Evolutionary conservation across 768 basidiomycete species (phyloP), one percentile per base, ranked within the genome.

Genomic region (Tulasnella sp.): DNA sequence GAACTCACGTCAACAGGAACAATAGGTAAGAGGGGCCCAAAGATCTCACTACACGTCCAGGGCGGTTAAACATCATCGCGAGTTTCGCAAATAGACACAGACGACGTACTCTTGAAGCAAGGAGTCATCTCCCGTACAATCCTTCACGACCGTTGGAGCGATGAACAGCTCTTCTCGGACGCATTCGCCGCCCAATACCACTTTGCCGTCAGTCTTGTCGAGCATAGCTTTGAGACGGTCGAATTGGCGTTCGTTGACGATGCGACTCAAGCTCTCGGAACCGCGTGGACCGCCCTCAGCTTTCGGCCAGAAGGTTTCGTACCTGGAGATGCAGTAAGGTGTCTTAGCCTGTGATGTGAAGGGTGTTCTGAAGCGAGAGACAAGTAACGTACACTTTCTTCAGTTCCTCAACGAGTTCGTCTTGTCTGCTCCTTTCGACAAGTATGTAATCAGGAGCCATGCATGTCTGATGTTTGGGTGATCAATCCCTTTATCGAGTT

Each of bases 121-220:
- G 0, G 87, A 81, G 83, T 94, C 93, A 4, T 83, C 86, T 0
- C 79, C 83, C 38, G 82, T 78, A 15, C 91, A 88, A 75, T 89
- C 84, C 68, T 83, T 85, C 0, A 93, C 84, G 17, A 93, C 80
- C 0, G 89, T 91, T 0, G 89, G 87, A 75, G 89, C 88, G 7
- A 93, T 85, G 31, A 85, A 86, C 39, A 82, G 82, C 64, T 82
- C 85, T 8, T 74, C 77, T 4, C 83, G 83, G 38, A 87, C 83
- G n/a, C 80, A 78, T 78, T 84, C 76, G 15, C 88, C 87, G 2
- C 91, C 91, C 1, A 87, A 52, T 0, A 89, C 87, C 58, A 90
- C 81, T 49, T 85, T 81, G 0, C 91, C 92, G 58, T 87, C 84
- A 0, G 91, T 92, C 22, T 83, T 80, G 8, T 84, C 82, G 34